Conservation (phyloP, 2,329 filamentous ascomycete genomes). For the Penicillium sp. region DNA sequence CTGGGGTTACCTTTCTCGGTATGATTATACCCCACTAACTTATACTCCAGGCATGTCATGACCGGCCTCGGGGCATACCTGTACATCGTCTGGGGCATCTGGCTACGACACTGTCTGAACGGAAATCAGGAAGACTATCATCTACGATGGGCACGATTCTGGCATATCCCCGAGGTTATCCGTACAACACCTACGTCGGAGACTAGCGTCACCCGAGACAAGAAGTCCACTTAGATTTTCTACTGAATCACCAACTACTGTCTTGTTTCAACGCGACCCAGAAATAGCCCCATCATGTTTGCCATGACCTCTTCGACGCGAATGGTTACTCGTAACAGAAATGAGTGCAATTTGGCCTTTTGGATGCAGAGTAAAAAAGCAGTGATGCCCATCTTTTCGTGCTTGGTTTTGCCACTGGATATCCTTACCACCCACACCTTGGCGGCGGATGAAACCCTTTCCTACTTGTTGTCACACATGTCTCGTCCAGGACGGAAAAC, state of each 20-base stretch:
- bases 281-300: background rate
- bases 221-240: constrained; percentile 22
- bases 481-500: constrained; percentile 7
- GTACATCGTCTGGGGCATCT: constrained; percentile 81
- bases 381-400: background rate
- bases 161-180: constrained; percentile 59
- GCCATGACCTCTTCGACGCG: background rate
- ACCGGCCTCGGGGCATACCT: constrained; percentile 81
- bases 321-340: background rate
- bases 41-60: constrained; percentile 66
- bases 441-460: constrained; percentile 3
- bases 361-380: background rate
- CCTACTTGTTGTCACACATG: constrained; percentile 1
- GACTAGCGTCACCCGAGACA: constrained; percentile 25
- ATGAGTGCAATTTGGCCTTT: background rate
- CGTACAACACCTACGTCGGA: constrained; percentile 22
- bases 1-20: background rate
- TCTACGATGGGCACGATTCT: constrained; percentile 66
- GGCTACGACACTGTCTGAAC: constrained; percentile 76
- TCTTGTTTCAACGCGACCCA: background rate
- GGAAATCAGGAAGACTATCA: constrained; percentile 70
- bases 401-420: background rate
- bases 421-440: background rate
- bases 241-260: constrained; percentile 1
- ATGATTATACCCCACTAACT: constrained; percentile 11